Base-by-base conservation (phyloP, 768 basidiomycete species). In the Mycena floridula region DNA sequence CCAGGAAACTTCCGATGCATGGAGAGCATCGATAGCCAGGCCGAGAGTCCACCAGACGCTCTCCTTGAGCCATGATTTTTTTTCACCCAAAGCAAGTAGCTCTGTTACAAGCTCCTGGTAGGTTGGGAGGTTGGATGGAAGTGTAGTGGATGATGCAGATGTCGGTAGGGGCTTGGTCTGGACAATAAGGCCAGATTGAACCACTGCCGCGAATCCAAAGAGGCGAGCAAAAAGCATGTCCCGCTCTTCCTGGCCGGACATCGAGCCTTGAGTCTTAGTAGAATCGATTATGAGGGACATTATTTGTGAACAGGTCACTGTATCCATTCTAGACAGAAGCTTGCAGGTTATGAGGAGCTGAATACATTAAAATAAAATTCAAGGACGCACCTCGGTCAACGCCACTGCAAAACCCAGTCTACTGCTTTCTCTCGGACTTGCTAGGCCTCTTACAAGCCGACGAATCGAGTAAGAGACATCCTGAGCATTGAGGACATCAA, bases 351-450 rank as follows among this genome's bases (percentile, higher is more conserved):
- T 37, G 40, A 25, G 30, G 25, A 22, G 43, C n/a, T 32, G 35
- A 53, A 42, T 40, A 37, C 41, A 26, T 42, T 11, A 15, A 35
- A 21, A 25, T 21, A 20, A 44, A 16, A 6, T 21, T 16, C 16
- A 15, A 40, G 21, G 25, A 43, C 78, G 53, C 57, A 95, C 94
- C 74, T 96, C 94, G 0, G 95, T 92, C 52, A 99, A 69, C 25
- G 93, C 92, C 36, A 99, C 95, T 7, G 93, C 91, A 59, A 97
- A 99, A 15, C 95, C 95, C 27, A 97, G 68, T 52, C 95, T 68
- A 62, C 92, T 95, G 61, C 89, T 90, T 60, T 99, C 94, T 54
- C 93, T 73, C 1, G 92, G 87, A 61, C 90, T 94, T 0, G 88
- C 90, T 24, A 99, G 71, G 11, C 95, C 95, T 32, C 92, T 75